Evolutionary conservation across 2,329 filamentous ascomycete genomes (phyloP), one percentile per base, ranked within the genome.

Genomic region (Ophiobolus disseminans): DNA sequence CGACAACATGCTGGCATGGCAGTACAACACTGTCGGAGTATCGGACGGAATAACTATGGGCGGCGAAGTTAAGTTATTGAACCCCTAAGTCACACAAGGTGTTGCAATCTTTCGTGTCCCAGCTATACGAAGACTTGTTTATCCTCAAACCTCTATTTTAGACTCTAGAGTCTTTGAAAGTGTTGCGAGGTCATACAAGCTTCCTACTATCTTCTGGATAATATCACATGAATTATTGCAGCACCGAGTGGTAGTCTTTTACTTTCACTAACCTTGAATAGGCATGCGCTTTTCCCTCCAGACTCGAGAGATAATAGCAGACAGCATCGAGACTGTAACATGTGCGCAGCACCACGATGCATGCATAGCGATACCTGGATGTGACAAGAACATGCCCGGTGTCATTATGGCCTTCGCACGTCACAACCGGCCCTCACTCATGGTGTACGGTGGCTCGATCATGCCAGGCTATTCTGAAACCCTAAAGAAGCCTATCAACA

Each of bases 271-370:
- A 53, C 25, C 9, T 13, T 8, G 0, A n/a, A 2, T 54, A 92
- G 90, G 92, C 57, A 97, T 97, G 93, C 82, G 93, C 45, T 97
- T 91, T 76, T 96, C 91, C 19, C 82, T 97, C 5, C 94, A 97
- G 79, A 96, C 90, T 62, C 84, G 94, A 73, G 94, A 99, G 75
- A 85, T 99, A 67, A 99, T 99, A 65, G 94, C 94, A 67, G 94
- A 99, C 78, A 95, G 90, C 54, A 96, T 99, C 68, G 94, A 99
- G 82, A 97, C 94, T 4, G 94, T 99, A 65, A 99, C 97, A 92
- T 88, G 91, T 61, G 94, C 91, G 13, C 94, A 99, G 77, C 97
- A 92, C 91, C 97, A 99, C 73, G 94, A 99, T 75, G 93, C 86
- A 62, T 97, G 97, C 76, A 89, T 99, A 71, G 96, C 91, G 43